phyloP scores from a whole-genome alignment of 805 yeast genomes.

The Hanseniaspora taiwanica region DNA sequence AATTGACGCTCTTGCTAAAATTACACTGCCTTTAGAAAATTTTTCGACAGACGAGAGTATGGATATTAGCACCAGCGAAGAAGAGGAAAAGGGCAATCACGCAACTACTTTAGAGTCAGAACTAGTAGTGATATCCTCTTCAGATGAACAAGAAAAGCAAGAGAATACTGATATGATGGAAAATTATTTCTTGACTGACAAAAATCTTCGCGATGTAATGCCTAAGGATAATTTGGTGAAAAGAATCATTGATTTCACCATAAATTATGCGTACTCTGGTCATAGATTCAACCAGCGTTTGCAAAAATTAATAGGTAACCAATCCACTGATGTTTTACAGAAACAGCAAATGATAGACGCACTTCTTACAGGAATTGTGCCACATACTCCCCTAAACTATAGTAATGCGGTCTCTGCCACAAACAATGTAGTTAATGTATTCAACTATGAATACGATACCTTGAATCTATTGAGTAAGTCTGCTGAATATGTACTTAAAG shows the following conservation, averaged over 20 bases:
- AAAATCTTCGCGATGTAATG: background rate
- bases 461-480: background rate
- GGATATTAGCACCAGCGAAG: too few species aligned
- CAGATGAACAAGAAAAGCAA: too few species aligned
- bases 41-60: too few species aligned
- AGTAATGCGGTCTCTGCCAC: background rate
- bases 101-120: too few species aligned
- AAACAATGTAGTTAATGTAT: background rate
- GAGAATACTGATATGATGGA: too few species aligned
- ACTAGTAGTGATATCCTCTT: too few species aligned
- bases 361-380: background rate
- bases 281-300: background rate
- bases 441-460: background rate
- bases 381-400: background rate
- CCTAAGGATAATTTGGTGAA: background rate
- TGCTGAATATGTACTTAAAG: background rate
- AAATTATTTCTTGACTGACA: too few species aligned
- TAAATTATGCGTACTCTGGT: background rate
- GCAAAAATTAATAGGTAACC: background rate
- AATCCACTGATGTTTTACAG: background rate
- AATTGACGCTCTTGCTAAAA: too few species aligned
- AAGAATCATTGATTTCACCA: background rate
- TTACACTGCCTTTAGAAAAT: too few species aligned
- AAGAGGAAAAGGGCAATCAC: too few species aligned
- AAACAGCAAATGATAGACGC: background rate